phyloP scores from a whole-genome alignment of 2,329 filamentous ascomycete genomes.

The Whalleya microplaca region DNA sequence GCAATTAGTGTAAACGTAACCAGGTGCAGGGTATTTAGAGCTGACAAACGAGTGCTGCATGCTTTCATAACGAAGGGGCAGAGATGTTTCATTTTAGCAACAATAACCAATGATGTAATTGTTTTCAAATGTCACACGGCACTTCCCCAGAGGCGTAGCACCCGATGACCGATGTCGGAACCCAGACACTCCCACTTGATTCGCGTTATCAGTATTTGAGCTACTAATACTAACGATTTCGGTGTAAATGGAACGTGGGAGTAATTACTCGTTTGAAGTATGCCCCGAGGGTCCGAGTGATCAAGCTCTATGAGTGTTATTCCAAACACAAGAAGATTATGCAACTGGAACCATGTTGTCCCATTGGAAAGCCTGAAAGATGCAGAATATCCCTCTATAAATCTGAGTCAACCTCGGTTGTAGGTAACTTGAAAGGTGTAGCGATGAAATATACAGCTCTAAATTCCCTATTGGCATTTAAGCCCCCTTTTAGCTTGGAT shows the following conservation, averaged over 20 bases:
- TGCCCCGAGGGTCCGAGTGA: too few relatives aligned
- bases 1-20: neutral
- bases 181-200: neutral
- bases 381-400: too few relatives aligned
- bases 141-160: neutral
- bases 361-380: too few relatives aligned
- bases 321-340: too few relatives aligned
- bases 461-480: neutral
- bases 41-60: neutral
- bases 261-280: too few relatives aligned
- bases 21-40: neutral
- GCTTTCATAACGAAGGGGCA: neutral
- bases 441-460: too few relatives aligned
- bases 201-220: neutral
- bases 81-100: neutral
- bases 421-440: too few relatives aligned
- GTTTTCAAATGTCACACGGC: neutral
- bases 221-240: neutral
- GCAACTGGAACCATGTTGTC: too few relatives aligned
- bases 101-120: neutral
- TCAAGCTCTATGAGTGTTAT: too few relatives aligned
- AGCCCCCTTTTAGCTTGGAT: neutral
- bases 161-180: neutral
- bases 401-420: too few relatives aligned
- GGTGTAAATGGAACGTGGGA: neutral